phyloP scores from a whole-genome alignment of 306 rosid genomes.

The Cicer arietinum region DNA sequence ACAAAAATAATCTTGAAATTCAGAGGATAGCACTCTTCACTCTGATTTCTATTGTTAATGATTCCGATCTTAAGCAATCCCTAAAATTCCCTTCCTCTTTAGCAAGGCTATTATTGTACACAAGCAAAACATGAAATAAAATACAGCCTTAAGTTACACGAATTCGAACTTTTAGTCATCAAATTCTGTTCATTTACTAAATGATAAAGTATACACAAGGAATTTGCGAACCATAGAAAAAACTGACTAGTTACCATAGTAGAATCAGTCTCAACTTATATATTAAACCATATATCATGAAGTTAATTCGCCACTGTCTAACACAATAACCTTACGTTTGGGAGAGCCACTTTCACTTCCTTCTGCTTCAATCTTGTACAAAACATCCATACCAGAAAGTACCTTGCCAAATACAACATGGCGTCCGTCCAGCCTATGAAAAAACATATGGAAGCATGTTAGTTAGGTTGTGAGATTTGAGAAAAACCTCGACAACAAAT shows the following conservation, averaged over 20 bases:
- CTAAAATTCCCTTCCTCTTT: background rate
- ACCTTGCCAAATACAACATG: conserved; percentile 67
- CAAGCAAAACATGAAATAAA: conserved; percentile 25
- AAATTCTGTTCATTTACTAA: conserved; percentile 31
- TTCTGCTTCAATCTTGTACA: conserved; percentile 57
- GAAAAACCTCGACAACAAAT: background rate
- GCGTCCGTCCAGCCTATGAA: conserved; percentile 80
- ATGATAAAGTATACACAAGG: conserved; percentile 40
- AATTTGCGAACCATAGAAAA: conserved; percentile 31
- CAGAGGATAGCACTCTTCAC: conserved; percentile 19
- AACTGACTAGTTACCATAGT: conserved; percentile 5
- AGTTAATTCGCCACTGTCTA: conserved; percentile 55
- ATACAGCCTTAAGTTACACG: conserved; percentile 20
- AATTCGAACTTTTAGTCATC: conserved; percentile 10
- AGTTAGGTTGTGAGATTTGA: conserved; percentile 32
- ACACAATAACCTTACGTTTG: conserved; percentile 46
- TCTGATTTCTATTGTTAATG: conserved; percentile 30
- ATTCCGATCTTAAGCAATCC: background rate
- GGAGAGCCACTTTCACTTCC: conserved; percentile 57
- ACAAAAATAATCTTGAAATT: background rate
- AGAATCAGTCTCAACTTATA: conserved; percentile 18
- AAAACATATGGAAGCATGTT: conserved; percentile 38
- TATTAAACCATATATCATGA: conserved; percentile 42
- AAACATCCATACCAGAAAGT: conserved; percentile 53
- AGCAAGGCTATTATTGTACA: conserved; percentile 12